These are phyloP conservation scores for Hsuehochloa calcarea DNA, from an alignment of 176 grass and related monocot genomes.

Conservation along the genomic window DNA sequence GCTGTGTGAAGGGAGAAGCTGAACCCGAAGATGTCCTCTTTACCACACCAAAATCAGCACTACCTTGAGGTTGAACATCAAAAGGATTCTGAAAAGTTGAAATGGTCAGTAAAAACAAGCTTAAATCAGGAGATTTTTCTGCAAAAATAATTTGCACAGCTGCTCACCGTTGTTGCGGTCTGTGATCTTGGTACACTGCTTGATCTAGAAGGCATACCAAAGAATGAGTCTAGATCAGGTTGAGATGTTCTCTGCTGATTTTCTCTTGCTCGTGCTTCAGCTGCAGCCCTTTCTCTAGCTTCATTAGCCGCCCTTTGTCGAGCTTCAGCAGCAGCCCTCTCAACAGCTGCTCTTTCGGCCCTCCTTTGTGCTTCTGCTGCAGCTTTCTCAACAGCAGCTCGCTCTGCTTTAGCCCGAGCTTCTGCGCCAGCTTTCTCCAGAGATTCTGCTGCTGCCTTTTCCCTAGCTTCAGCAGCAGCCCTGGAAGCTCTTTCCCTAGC, in stretches of 20 bases:
- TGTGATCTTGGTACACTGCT: constrained; percentile 54
- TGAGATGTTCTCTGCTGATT: constrained; percentile 30
- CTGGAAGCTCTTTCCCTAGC: constrained; percentile 34
- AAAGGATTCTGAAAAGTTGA: constrained; percentile 58
- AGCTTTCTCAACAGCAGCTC: constrained; percentile 53
- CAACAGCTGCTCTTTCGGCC: constrained; percentile 49
- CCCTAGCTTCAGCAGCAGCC: constrained; percentile 39
- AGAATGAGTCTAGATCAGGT: constrained; percentile 72
- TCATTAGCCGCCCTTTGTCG: constrained; percentile 48
- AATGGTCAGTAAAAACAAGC: constrained; percentile 12
- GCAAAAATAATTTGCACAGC: not conserved
- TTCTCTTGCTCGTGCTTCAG: constrained; percentile 48
- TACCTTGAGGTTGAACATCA: constrained; percentile 52
- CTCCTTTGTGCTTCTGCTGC: constrained; percentile 47
- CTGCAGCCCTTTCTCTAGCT: constrained; percentile 49
- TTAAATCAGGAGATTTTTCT: not conserved
- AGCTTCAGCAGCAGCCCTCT: constrained; percentile 46
- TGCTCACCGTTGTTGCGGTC: constrained; percentile 21
- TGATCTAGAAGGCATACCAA: constrained; percentile 50
- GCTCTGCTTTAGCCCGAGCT: constrained; percentile 40
- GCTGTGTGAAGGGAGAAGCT: constrained; percentile 35
- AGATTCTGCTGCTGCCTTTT: constrained; percentile 42
- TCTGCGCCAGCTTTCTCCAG: constrained; percentile 40
- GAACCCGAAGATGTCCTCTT: constrained; percentile 40
- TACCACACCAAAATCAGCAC: constrained; percentile 30